These are phyloP conservation scores for Acanthamoeba sp. DNA, from an alignment of 208 protist genomes.

Conservation along the genomic window DNA sequence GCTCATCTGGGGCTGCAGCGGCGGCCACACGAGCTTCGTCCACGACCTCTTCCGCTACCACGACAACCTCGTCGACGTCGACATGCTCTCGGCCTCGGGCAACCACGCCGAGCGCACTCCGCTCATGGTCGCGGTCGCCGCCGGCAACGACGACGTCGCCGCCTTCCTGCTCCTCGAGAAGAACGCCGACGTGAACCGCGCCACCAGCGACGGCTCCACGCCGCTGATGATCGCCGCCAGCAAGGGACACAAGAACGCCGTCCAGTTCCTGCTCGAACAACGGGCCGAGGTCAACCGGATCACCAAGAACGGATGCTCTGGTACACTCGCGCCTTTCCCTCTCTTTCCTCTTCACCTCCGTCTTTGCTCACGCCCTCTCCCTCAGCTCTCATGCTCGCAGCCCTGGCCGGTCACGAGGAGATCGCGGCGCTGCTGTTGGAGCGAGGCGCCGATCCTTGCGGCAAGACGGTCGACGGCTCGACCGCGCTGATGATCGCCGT, in stretches of 20 bases:
- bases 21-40: constrained; percentile 45
- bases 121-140: constrained; percentile 46
- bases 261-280: constrained; percentile 13
- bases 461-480: constrained; percentile 46
- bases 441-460: not conserved
- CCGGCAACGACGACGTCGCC: constrained; percentile 10
- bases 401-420: constrained; percentile 28
- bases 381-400: constrained; percentile 16
- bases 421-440: not conserved
- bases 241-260: constrained; percentile 26
- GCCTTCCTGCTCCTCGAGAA: constrained; percentile 20
- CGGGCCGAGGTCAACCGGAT: constrained; percentile 39
- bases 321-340: not conserved
- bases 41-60: constrained; percentile 52
- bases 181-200: constrained; percentile 16
- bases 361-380: not conserved
- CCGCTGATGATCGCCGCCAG: constrained; percentile 59
- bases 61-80: constrained; percentile 10
- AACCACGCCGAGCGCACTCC: constrained; percentile 58
- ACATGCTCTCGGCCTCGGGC: constrained; percentile 56
- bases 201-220: constrained; percentile 58
- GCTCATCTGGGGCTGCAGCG: constrained; percentile 54
- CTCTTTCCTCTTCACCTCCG: not conserved
- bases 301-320: constrained; percentile 55
- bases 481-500: constrained; percentile 23